phyloP scores from a whole-genome alignment of 129 eudicot species.

The Lonicera japonica region DNA sequence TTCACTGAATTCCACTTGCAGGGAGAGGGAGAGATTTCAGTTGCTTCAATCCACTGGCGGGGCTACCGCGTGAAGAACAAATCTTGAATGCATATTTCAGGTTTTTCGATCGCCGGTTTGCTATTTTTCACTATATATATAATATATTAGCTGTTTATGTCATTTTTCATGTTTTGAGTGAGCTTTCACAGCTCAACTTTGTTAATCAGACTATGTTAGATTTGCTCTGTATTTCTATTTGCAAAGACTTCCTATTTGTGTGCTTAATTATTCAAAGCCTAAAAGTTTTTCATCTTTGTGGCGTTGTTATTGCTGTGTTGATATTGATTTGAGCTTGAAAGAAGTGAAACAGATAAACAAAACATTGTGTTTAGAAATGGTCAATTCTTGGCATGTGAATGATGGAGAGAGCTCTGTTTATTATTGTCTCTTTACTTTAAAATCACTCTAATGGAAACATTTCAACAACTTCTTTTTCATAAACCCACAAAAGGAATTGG shows the following conservation, averaged over 20 bases:
- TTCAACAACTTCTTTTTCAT: constrained; percentile 28
- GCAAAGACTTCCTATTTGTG: constrained; percentile 10
- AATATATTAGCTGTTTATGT: constrained; percentile 9
- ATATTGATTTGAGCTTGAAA: background rate
- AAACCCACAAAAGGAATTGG: constrained; percentile 42
- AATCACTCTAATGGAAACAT: background rate
- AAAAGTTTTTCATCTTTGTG: too few relatives aligned
- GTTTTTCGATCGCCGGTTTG: constrained; percentile 34
- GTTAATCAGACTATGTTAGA: constrained; percentile 13
- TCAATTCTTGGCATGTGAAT: constrained; percentile 31
- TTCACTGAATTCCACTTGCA: constrained; percentile 8
- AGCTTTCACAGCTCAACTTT: constrained; percentile 39
- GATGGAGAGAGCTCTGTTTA: constrained; percentile 34
- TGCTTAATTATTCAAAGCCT: background rate
- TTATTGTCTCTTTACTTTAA: constrained; percentile 9
- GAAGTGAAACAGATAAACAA: constrained; percentile 8
- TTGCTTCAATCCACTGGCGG: constrained; percentile 36
- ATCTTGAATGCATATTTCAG: constrained; percentile 48
- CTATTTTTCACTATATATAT: too few relatives aligned
- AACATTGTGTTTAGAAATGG: constrained; percentile 33
- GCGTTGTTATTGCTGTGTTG: background rate
- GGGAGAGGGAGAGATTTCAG: constrained; percentile 28
- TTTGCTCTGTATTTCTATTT: constrained; percentile 20
- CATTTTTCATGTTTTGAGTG: constrained; percentile 23
- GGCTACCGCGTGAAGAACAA: constrained; percentile 37